Evolutionary conservation across 2,329 filamentous ascomycete genomes (phyloP).

Genomic region (Harringtonia aguacate): DNA sequence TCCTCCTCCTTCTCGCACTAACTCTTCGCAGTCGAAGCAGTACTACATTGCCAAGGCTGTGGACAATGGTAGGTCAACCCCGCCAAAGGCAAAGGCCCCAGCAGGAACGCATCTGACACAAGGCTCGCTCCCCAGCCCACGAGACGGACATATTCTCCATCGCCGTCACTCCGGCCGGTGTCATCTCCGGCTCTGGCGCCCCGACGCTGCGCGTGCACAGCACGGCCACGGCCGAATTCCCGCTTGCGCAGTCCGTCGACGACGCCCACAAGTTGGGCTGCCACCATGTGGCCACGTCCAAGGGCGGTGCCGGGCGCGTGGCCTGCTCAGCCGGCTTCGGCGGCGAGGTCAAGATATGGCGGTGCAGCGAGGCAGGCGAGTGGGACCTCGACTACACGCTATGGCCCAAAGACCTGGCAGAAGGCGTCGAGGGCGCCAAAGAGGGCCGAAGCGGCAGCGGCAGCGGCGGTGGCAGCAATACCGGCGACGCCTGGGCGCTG

Average conservation of each 20-base stretch:
- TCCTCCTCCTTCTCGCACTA: not conserved
- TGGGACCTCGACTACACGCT: conserved; percentile 41
- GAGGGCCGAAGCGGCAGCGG: conserved; percentile 22
- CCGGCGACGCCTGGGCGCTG: conserved; percentile 74
- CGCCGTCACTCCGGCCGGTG: conserved; percentile 59
- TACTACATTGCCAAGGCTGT: conserved; percentile 89
- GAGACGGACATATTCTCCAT: conserved; percentile 75
- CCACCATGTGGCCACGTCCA: conserved; percentile 71
- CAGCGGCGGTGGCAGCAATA: conserved; percentile 28
- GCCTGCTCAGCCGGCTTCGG: conserved; percentile 83
- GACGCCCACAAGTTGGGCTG: conserved; percentile 80
- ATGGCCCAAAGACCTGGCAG: conserved; percentile 15
- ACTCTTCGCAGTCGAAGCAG: conserved; percentile 72
- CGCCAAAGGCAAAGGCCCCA: conserved; percentile 9
- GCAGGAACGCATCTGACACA: not conserved
- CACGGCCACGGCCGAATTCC: conserved; percentile 59
- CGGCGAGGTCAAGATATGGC: conserved; percentile 81
- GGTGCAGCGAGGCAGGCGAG: conserved; percentile 43
- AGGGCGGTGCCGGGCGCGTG: conserved; percentile 48
- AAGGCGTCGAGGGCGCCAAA: conserved; percentile 1
- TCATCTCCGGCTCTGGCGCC: conserved; percentile 78
- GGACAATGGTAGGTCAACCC: conserved; percentile 54
- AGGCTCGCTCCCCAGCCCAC: conserved; percentile 60
- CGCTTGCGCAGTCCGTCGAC: conserved; percentile 68
- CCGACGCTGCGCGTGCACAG: conserved; percentile 74